These are phyloP conservation scores for Apophysomyces sp. DNA, from an alignment of 371 early-diverging fungal genomes.

Conservation along the genomic window DNA sequence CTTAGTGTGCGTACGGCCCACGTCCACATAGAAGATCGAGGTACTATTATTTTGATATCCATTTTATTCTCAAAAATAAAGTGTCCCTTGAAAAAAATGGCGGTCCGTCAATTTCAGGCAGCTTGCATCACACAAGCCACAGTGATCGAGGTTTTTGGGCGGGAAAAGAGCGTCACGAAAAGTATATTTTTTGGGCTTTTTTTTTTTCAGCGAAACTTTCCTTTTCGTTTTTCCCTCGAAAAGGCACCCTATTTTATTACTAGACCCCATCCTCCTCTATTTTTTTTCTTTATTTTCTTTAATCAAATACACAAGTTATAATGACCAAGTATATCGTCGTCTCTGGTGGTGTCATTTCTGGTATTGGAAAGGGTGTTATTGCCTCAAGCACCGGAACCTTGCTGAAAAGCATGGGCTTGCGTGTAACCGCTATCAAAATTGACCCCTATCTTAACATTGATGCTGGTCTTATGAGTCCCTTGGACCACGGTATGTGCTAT, in stretches of 20 bases:
- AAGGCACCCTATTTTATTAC: constrained; percentile 12
- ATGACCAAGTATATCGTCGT: constrained; percentile 96
- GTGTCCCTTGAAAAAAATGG: no score
- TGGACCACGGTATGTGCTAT: constrained; percentile 88
- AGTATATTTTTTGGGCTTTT: neutral
- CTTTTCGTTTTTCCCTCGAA: constrained; percentile 15
- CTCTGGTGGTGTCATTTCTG: constrained; percentile 98
- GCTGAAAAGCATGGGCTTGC: constrained; percentile 92
- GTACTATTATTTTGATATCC: no score
- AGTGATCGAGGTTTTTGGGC: neutral
- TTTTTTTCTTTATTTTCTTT: constrained; percentile 3
- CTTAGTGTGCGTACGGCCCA: no score
- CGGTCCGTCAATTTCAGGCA: no score
- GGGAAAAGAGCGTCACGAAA: neutral
- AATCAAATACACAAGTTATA: constrained; percentile 7
- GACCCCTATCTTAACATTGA: constrained; percentile 99
- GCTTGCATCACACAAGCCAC: no score
- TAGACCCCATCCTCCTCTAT: neutral
- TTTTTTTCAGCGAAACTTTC: constrained; percentile 4
- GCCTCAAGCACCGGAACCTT: constrained; percentile 97
- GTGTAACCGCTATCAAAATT: constrained; percentile 99
- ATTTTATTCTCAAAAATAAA: no score
- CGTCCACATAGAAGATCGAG: no score
- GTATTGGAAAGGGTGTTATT: constrained; percentile 99
- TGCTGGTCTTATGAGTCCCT: constrained; percentile 96